Evolutionary conservation across 75 land plant genomes (phyloP).

Genomic region (Pinus albicaulis): DNA sequence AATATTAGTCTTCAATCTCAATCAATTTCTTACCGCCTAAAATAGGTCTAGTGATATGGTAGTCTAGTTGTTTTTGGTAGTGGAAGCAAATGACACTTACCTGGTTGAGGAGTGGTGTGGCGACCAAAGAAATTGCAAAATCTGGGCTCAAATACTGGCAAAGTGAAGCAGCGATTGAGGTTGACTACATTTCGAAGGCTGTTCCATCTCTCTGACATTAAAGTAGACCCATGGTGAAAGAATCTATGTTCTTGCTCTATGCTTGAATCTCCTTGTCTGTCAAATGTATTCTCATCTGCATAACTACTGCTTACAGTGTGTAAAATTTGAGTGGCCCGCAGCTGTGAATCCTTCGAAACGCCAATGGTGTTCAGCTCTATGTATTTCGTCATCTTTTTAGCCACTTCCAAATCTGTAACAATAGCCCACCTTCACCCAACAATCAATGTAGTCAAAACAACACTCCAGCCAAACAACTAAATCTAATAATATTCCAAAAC

Average conservation of each 20-base stretch:
- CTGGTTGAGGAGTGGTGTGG: slow-evolving; percentile 48
- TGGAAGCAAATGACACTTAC: slow-evolving; percentile 20
- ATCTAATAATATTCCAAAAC: no score
- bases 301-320: slow-evolving; percentile 44
- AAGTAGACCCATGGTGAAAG: slow-evolving; percentile 45
- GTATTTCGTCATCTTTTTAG: slow-evolving; percentile 74
- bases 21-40: background rate
- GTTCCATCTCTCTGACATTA: slow-evolving; percentile 69
- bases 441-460: background rate
- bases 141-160: slow-evolving; percentile 42
- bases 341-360: slow-evolving; percentile 89
- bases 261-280: background rate
- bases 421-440: slow-evolving; percentile 80
- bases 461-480: background rate
- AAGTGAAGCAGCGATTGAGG: slow-evolving; percentile 31
- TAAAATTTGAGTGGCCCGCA: slow-evolving; percentile 71
- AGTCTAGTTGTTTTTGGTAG: background rate
- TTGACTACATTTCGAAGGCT: slow-evolving; percentile 43
- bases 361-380: slow-evolving; percentile 87
- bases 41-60: background rate
- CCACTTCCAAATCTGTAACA: slow-evolving; percentile 66
- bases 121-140: slow-evolving; percentile 46
- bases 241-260: slow-evolving; percentile 10
- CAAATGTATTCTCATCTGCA: background rate
- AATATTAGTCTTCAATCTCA: background rate